Evolutionary conservation across 805 yeast species (phyloP), one percentile per base, ranked within the genome.

Genomic region (Candida silvatica): DNA sequence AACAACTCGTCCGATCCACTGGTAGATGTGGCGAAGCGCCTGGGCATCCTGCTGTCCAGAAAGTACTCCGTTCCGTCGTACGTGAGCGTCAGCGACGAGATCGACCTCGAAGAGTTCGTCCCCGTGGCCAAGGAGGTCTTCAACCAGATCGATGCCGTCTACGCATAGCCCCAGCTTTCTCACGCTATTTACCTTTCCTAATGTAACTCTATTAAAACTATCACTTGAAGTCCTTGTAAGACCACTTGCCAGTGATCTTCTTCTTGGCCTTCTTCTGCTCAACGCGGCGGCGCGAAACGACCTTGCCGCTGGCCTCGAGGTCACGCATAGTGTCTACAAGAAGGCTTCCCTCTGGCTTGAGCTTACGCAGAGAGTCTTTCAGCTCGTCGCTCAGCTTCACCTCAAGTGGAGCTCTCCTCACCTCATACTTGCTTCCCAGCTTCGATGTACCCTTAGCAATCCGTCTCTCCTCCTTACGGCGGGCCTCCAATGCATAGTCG

Each of bases 301-400:
- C 68, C 52, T 80, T 74, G 46, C 98, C 98, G 20, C 79, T 67
- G 42, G 84, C 74, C 62, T 92, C 97, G 43, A 90, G 56, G 41
- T 72, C 73, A 56, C 78, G 70, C 76, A 90, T 77, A 39, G 86
- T 78, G 53, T 88, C 97, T 44, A 79, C 77, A 30, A 86, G 66
- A 38, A 85, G 61, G 54, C 80, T 84, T 14, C 97, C 97, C 62
- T 92, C 98, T 0, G 97, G 92, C 52, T 74, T 83, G 51, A 92
- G 63, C 42, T 77, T 73, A 56, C 96, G 74, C 48, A 92, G 65
- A 12, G 94, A 83, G 48, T 83, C 94, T 23, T 81, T 76, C 44
- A 92, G 68, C 58, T 92, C 98, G 52, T 85, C 90, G 18, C 94
- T 74, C 35, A 92, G 70, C 60, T 92, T 90, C 19, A 92, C 80